Evolutionary conservation across 139 green algal genomes (phyloP).

Genomic region (Auxenochlorella pyrenoidosa): DNA sequence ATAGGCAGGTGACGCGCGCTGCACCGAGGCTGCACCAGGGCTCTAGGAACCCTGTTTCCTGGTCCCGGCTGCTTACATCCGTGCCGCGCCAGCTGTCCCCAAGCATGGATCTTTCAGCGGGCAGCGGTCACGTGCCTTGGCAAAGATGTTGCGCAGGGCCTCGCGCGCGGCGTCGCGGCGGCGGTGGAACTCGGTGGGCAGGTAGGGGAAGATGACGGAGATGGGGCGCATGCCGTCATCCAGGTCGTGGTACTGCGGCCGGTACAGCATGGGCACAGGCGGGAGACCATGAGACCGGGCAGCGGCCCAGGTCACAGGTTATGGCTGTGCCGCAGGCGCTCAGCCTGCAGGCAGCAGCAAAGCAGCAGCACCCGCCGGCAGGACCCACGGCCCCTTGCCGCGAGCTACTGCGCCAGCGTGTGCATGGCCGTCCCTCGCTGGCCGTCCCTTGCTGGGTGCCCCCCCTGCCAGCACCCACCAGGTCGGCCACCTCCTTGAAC

Average conservation of each 20-base stretch:
- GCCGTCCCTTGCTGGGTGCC: too few species aligned
- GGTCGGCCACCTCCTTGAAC: slow-evolving; percentile 81
- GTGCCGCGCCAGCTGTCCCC: too few species aligned
- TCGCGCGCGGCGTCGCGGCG: slow-evolving; percentile 83
- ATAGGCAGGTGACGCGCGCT: too few species aligned
- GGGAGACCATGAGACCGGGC: not conserved
- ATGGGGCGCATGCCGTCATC: slow-evolving; percentile 97
- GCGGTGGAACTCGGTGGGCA: slow-evolving; percentile 90
- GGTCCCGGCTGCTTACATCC: too few species aligned
- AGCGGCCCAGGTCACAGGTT: too few species aligned
- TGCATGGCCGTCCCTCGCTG: too few species aligned
- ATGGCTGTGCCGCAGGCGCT: too few species aligned
- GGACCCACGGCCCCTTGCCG: too few species aligned
- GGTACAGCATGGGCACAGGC: not conserved
- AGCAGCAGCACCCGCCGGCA: not conserved
- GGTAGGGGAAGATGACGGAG: slow-evolving; percentile 94
- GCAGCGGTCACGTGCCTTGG: slow-evolving; percentile 24
- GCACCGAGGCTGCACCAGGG: too few species aligned
- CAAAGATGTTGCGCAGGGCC: slow-evolving; percentile 85
- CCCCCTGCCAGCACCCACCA: slow-evolving; percentile 43
- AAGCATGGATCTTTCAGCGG: not conserved
- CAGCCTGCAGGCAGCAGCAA: not conserved
- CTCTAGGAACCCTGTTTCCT: too few species aligned
- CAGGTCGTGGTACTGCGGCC: slow-evolving; percentile 89
- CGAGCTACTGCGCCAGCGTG: too few species aligned